These are phyloP conservation scores for Gonapodya prolifera DNA, from an alignment of 192 early-diverging fungal species.

Conservation along the genomic window DNA sequence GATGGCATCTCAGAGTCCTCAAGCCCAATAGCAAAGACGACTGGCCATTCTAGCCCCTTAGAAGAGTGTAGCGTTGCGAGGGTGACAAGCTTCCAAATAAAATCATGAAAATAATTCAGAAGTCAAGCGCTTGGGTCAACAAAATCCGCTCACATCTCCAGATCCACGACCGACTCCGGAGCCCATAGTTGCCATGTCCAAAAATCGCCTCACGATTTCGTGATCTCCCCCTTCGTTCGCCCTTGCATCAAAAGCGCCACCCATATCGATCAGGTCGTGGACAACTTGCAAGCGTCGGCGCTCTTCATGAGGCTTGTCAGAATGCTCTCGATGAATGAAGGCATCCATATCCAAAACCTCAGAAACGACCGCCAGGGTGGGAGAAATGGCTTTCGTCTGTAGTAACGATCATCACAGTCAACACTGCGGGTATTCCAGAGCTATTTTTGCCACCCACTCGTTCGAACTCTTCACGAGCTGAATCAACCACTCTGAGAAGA, in stretches of 20 bases:
- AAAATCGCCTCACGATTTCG: neutral
- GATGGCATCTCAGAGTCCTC: neutral
- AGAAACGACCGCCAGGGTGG: neutral
- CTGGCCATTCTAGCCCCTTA: slow-evolving; percentile 7
- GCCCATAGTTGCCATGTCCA: neutral
- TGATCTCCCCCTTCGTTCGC: neutral
- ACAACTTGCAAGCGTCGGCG: neutral
- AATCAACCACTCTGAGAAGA: neutral
- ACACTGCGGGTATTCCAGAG: no score
- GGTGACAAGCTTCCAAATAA: neutral
- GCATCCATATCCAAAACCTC: neutral
- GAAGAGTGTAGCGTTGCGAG: neutral
- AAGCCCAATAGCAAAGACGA: neutral
- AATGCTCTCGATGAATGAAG: neutral
- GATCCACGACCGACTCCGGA: neutral
- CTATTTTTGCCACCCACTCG: neutral
- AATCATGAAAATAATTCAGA: no score
- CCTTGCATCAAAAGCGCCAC: neutral
- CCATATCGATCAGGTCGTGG: neutral
- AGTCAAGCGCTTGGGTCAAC: no score
- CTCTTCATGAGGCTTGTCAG: neutral
- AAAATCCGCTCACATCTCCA: neutral
- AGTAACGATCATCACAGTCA: no score
- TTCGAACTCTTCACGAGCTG: neutral
- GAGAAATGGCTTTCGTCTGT: neutral